phyloP scores from a whole-genome alignment of 2,329 filamentous ascomycete species.

The Sporothrix mexicana region DNA sequence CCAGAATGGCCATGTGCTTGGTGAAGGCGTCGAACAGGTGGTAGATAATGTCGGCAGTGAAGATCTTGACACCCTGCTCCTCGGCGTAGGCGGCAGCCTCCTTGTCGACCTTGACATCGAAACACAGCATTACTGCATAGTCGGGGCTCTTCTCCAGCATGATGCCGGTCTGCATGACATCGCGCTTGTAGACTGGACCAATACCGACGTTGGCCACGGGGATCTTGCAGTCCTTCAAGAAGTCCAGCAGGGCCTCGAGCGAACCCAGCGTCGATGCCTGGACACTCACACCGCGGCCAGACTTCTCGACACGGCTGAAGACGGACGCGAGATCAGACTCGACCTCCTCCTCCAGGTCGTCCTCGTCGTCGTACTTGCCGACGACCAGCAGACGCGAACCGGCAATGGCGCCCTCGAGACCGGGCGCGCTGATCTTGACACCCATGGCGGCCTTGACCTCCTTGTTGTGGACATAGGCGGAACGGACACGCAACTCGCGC shows the following conservation, averaged over 20 bases:
- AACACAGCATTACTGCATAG: conserved; percentile 98
- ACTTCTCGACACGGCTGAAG: conserved; percentile 88
- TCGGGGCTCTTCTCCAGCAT: conserved; percentile 97
- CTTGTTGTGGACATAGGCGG: conserved; percentile 97
- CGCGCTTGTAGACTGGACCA: conserved; percentile 95
- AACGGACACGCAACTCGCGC: conserved; percentile 94
- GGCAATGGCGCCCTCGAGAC: conserved; percentile 93
- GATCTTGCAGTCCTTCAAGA: conserved; percentile 94
- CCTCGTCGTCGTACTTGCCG: conserved; percentile 93
- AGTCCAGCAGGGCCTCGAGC: conserved; percentile 93
- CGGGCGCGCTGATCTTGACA: conserved; percentile 98
- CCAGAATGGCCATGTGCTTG: conserved; percentile 85
- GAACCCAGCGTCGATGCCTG: conserved; percentile 98
- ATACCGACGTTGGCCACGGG: conserved; percentile 97
- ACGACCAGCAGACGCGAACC: conserved; percentile 94
- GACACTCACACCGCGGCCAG: conserved; percentile 92
- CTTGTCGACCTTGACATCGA: conserved; percentile 99
- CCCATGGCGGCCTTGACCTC: conserved; percentile 97
- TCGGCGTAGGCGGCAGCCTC: conserved; percentile 91
- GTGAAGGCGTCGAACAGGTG: conserved; percentile 97
- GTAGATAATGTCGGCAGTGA: conserved; percentile 98
- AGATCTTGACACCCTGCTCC: conserved; percentile 94
- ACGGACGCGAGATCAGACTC: conserved; percentile 92
- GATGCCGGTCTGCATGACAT: conserved; percentile 91
- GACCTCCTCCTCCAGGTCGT: conserved; percentile 94